Evolutionary conservation across 805 yeast genomes (phyloP), one percentile per base, ranked within the genome.

Genomic region (Ogataea ganodermae): DNA sequence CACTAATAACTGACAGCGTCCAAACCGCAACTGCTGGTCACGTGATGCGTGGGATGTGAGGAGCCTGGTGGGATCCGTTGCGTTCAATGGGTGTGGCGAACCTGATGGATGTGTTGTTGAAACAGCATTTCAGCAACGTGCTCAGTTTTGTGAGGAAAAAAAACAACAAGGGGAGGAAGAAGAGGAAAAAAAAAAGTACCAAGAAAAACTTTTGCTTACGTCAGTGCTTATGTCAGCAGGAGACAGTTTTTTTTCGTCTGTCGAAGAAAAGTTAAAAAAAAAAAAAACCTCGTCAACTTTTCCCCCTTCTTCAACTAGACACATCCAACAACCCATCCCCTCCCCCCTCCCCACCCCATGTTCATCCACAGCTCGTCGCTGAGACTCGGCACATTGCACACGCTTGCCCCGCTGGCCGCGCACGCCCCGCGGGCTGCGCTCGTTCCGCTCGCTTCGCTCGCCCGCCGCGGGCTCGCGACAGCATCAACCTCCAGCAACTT

Each of bases 401-500:
- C 14, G 33, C 3, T 30, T 9, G 16, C 18, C 33, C 33, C n/a
- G 16, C 33, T 13, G 18, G 33, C n/a, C n/a, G n/a, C 18, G 18
- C 6, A 16, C 14, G 33, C 3, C 14, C 18, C 8, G 33, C 33
- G 18, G 7, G 16, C 33, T 13, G 18, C 18, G 33, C 33, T 8
- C 17, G 33, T 18, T 30, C 17, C 18, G 33, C 31, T 14, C 31
- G n/a, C n/a, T 27, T n/a, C n/a, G n/a, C 23, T 18, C 10, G 33
- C 20, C 23, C 20, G 24, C 17, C 21, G 7, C 20, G 27, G 30
- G 20, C 21, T 17, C 21, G 44, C 44, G 12, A 41, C 44, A 6
- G 26, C 38, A 6, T 14, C 38, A 18, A 17, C 33, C 22, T 37
- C 28, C 28, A 13, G 30, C 16, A 33, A 53, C 31, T 57, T 63